phyloP scores from a whole-genome alignment of 2,329 filamentous ascomycete species.

The Cytospora piceicola region DNA sequence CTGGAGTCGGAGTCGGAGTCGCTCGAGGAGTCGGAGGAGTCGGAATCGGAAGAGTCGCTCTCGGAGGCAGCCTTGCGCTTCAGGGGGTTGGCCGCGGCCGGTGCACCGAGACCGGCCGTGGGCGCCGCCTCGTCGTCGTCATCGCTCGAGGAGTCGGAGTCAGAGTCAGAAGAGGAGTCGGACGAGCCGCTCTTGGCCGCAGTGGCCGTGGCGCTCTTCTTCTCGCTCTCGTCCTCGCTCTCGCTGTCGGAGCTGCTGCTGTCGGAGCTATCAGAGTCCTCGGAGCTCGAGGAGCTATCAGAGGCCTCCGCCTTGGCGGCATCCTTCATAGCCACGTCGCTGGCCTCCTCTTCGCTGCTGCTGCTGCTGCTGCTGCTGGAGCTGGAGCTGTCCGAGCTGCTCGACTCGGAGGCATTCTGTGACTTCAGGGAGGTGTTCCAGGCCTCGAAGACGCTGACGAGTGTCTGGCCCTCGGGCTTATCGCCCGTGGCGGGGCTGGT shows the following conservation, averaged over 20 bases:
- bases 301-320: conserved; percentile 37
- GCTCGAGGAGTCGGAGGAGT: conserved; percentile 38
- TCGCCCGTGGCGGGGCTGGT: conserved; percentile 38
- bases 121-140: conserved; percentile 33
- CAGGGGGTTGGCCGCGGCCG: conserved; percentile 44
- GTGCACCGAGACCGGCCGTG: conserved; percentile 32
- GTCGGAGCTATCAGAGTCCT: conserved; percentile 38
- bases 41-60: conserved; percentile 44
- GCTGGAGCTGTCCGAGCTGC: conserved; percentile 39
- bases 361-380: no score
- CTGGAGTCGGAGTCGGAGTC: conserved; percentile 47
- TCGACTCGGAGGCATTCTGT: conserved; percentile 35
- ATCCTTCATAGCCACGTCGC: conserved; percentile 53
- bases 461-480: conserved; percentile 38
- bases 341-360: conserved; percentile 35
- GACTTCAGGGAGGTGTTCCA: conserved; percentile 51
- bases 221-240: conserved; percentile 41
- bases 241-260: conserved; percentile 42
- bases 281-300: conserved; percentile 32
- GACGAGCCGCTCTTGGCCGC: conserved; percentile 35
- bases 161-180: conserved; percentile 11
- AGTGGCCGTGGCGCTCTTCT: conserved; percentile 30
- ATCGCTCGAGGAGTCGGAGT: conserved; percentile 24
- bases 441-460: conserved; percentile 54
- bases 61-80: conserved; percentile 59